Conservation (phyloP, 768 basidiomycete genomes). For the Polyporus arcularius region DNA sequence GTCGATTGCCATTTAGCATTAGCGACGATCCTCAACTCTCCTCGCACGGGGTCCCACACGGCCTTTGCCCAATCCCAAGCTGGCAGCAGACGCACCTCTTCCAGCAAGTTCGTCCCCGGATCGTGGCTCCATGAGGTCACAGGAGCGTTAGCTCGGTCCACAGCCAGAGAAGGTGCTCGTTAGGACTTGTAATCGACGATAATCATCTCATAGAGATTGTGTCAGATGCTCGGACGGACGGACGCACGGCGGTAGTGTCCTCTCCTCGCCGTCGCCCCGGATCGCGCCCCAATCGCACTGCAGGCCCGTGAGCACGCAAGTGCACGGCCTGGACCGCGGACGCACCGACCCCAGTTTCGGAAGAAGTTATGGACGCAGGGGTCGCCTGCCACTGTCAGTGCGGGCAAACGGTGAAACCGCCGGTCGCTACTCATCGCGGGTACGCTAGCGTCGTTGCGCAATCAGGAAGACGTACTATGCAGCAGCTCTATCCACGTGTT, state of each 20-base stretch:
- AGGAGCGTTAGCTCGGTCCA: slow-evolving; percentile 1
- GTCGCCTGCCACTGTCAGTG: not conserved
- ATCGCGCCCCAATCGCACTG: not conserved
- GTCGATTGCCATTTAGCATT: slow-evolving; percentile 9
- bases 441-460: not conserved
- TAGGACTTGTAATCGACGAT: slow-evolving; percentile 23
- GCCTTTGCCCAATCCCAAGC: not conserved
- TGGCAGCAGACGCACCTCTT: not conserved
- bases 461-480: not conserved
- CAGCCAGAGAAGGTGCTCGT: slow-evolving; percentile 14
- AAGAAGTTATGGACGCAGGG: slow-evolving; percentile 9
- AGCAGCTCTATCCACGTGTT: not conserved
- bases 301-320: slow-evolving; percentile 3
- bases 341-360: slow-evolving; percentile 17
- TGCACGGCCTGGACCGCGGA: slow-evolving; percentile 8
- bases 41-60: not conserved
- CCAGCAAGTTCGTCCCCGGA: slow-evolving; percentile 5
- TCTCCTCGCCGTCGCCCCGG: not conserved
- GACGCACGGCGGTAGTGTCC: not conserved
- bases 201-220: slow-evolving; percentile 26
- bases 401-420: not conserved
- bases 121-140: slow-evolving; percentile 14
- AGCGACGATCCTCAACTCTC: slow-evolving; percentile 15
- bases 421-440: not conserved
- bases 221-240: slow-evolving; percentile 13